Evolutionary conservation across 2,329 filamentous ascomycete species (phyloP).

Genomic region (Tolypocladium album): DNA sequence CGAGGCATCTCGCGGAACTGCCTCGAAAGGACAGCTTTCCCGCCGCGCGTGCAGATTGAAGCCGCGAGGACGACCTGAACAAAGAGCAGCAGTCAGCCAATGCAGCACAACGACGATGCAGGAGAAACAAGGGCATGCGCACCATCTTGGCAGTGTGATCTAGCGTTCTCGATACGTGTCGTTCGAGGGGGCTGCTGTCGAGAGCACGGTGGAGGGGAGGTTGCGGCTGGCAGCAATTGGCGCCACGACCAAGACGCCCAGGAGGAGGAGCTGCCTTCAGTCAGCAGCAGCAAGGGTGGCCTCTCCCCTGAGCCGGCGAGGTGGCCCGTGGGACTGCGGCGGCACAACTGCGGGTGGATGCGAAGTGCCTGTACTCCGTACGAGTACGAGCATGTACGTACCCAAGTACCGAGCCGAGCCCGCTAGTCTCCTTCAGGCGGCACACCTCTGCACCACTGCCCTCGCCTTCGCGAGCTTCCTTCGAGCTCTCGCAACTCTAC

Average conservation of each 20-base stretch:
- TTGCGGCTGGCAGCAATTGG: constrained; percentile 3
- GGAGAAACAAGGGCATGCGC: constrained; percentile 7
- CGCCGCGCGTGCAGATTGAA: constrained; percentile 96
- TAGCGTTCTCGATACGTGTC: neutral
- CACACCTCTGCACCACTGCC: neutral
- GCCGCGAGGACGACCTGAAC: constrained; percentile 90
- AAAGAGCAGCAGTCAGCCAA: constrained; percentile 1
- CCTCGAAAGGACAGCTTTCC: constrained; percentile 94
- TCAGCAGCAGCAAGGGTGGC: neutral
- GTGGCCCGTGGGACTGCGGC: neutral
- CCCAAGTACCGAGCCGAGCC: no score
- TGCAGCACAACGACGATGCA: neutral
- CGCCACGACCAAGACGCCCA: neutral
- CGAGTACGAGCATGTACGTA: neutral
- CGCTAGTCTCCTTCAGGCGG: neutral
- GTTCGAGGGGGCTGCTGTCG: neutral
- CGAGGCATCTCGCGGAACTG: constrained; percentile 97
- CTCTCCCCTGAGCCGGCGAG: neutral
- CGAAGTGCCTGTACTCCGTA: neutral
- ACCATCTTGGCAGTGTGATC: constrained; percentile 26
- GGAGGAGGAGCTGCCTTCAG: neutral
- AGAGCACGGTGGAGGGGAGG: neutral
- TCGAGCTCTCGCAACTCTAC: neutral
- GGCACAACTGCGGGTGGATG: neutral
- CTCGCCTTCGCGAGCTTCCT: neutral